Evolutionary conservation across 441 rosid genomes (phyloP).

Genomic region (Adansonia rubrostipa): DNA sequence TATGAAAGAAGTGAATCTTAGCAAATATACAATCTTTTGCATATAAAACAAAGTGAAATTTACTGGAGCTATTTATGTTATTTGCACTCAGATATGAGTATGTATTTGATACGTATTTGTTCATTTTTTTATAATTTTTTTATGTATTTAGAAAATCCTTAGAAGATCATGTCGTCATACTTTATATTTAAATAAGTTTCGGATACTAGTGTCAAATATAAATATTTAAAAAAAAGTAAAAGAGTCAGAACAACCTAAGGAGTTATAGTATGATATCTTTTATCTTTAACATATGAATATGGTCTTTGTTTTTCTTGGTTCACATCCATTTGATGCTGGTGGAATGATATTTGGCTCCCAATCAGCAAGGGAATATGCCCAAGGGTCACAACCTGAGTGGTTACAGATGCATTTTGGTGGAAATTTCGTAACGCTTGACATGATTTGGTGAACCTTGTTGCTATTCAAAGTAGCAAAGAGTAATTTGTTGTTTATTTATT

Average conservation of each 20-base stretch:
- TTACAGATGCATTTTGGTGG: conserved; percentile 85
- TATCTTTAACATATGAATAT: conserved; percentile 23
- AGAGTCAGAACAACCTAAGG: too few species aligned
- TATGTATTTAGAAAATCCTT: too few species aligned
- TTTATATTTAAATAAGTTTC: too few species aligned
- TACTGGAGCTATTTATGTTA: not conserved
- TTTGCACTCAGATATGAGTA: too few species aligned
- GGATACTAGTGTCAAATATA: too few species aligned
- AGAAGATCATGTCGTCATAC: too few species aligned
- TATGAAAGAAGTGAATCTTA: not conserved
- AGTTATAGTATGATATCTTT: too few species aligned
- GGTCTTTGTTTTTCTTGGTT: conserved; percentile 46
- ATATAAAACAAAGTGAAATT: not conserved
- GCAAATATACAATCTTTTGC: not conserved
- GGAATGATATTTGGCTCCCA: conserved; percentile 68
- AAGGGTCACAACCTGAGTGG: conserved; percentile 71
- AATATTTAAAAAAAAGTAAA: too few species aligned
- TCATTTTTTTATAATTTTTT: too few species aligned
- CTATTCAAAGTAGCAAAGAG: conserved; percentile 22
- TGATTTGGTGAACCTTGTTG: conserved; percentile 24
- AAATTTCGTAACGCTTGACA: conserved; percentile 50
- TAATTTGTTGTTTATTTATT: conserved; percentile 18
- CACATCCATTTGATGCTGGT: conserved; percentile 58
- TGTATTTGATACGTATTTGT: too few species aligned
- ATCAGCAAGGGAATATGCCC: conserved; percentile 56